Conservation (phyloP, 2,329 filamentous ascomycete genomes). For the Sporothrix humicola region DNA sequence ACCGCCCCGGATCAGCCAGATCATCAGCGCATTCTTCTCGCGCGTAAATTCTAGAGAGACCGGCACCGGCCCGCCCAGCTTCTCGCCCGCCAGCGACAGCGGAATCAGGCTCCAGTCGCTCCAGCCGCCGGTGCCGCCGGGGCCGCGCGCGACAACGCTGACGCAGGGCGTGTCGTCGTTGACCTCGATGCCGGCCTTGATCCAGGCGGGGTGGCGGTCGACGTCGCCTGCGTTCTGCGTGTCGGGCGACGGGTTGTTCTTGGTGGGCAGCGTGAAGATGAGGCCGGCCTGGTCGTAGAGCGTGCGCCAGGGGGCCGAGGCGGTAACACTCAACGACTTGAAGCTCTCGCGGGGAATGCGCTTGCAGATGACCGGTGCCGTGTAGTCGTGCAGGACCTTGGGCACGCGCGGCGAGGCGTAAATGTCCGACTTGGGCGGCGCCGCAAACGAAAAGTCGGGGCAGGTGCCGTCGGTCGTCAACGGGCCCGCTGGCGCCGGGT, state of each 20-base stretch:
- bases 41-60: constrained; percentile 33
- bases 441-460: constrained; percentile 24
- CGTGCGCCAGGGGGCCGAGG: constrained; percentile 31
- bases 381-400: constrained; percentile 28
- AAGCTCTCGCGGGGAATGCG: constrained; percentile 31
- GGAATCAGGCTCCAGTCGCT: constrained; percentile 37
- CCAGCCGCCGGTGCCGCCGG: constrained; percentile 31
- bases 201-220: constrained; percentile 35
- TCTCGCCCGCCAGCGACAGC: constrained; percentile 33
- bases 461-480: constrained; percentile 25
- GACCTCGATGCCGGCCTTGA: constrained; percentile 38
- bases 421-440: constrained; percentile 37
- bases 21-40: constrained; percentile 34
- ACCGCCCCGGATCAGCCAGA: constrained; percentile 28
- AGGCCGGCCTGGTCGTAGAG: constrained; percentile 38
- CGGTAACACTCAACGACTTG: constrained; percentile 31
- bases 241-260: constrained; percentile 28
- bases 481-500: constrained; percentile 17
- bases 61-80: constrained; percentile 10
- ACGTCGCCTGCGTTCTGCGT: not conserved
- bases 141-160: constrained; percentile 31
- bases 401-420: constrained; percentile 33
- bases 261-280: constrained; percentile 33
- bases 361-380: constrained; percentile 30
- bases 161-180: constrained; percentile 35